phyloP scores from a whole-genome alignment of 108 stramenopile genomes.

The Nannochloropsis granulata region DNA sequence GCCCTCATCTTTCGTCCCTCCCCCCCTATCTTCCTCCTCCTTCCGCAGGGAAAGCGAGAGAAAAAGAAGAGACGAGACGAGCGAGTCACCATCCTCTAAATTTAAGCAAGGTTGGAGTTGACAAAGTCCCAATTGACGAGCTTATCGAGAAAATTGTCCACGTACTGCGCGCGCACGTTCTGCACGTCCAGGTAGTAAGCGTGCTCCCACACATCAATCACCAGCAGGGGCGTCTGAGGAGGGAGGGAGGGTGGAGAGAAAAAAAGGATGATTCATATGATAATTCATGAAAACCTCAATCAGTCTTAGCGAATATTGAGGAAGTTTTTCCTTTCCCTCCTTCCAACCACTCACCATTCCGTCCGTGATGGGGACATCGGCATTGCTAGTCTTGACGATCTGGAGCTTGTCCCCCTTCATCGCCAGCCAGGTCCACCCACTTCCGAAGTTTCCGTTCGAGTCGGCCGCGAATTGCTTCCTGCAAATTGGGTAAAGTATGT shows the following conservation, averaged over 20 bases:
- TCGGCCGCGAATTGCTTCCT: not conserved
- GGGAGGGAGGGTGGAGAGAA: not conserved
- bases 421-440: slow-evolving; percentile 40
- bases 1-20: too few species aligned
- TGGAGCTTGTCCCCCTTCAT: slow-evolving; percentile 22
- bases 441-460: slow-evolving; percentile 32
- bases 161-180: slow-evolving; percentile 16
- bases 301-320: not conserved
- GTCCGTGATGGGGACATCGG: slow-evolving; percentile 32
- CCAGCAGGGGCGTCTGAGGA: slow-evolving; percentile 10
- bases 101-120: not conserved
- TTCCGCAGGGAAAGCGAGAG: too few species aligned
- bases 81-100: too few species aligned
- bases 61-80: too few species aligned
- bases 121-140: slow-evolving; percentile 21
- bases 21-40: too few species aligned
- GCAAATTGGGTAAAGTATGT: not conserved
- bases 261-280: not conserved
- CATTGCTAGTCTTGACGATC: slow-evolving; percentile 21
- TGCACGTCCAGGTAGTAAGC: slow-evolving; percentile 35
- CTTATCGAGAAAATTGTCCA: slow-evolving; percentile 11
- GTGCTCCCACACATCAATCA: slow-evolving; percentile 36
- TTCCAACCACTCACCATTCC: not conserved
- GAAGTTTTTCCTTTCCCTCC: not conserved
- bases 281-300: too few species aligned